Base-by-base conservation (phyloP, 2,329 filamentous ascomycete species). In the Fusarium aywerte region DNA sequence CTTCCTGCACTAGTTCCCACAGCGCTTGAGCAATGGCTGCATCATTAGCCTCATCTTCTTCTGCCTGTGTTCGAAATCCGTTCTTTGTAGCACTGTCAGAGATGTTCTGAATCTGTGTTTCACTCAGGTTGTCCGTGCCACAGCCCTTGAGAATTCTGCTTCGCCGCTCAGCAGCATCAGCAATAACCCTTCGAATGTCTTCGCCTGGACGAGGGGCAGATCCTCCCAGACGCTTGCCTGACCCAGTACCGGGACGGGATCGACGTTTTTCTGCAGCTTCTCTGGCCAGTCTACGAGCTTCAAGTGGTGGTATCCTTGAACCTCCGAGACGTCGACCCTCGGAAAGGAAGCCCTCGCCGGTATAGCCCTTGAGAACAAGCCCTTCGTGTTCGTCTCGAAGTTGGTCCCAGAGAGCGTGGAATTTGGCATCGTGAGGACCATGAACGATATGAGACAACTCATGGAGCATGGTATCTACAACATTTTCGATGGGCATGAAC, bases 381-480 rank as follows among this genome's bases (percentile, higher is more conserved):
- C 88, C 87, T 72, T 93, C 87, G 72, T 95, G 90, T 78, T 97
- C 94, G 58, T 95, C 92, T 20, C 95, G 89, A 6, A 97, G 86
- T 75, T 97, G 90, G 71, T 97, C 90, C 92, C 94, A 97, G 7
- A 97, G 82, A 1, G 89, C 89, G 70, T 97, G 89, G 74, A 98
- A 98, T 33, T 90, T 86, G 44, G 83, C 85, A 74, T 97, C 89
- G 76, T 98, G 95, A 3, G 92, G 92, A 0, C 92, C 93, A 77
- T 90, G 89, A 12, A 93, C 86, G 68, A 91, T 97, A 74, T 98
- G 95, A n/a, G 88, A 90, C 4, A 98, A 86, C 82, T 98, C 95
- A 76, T 98, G 95, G 20, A 98, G 87, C 89, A 98, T 91, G 0
- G 95, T 98, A 77, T 97, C 93, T 40, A 93, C 84, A 9, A 97